Conservation (phyloP, 805 yeast species). For the Yueomyces sinensis region DNA sequence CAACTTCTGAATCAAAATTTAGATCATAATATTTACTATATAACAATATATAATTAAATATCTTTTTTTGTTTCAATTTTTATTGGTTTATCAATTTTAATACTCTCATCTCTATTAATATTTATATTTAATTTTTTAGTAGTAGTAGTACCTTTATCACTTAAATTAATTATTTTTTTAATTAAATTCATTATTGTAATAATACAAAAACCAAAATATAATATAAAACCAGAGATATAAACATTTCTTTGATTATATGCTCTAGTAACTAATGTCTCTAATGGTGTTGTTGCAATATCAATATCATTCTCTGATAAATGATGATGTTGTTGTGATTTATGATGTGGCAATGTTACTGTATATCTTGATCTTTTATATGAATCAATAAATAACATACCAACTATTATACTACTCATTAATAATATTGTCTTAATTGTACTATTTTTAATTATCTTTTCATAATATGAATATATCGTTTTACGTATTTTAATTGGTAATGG, state of each 20-base stretch:
- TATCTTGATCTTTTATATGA: slow-evolving; percentile 34
- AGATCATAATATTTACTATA: too few relatives aligned
- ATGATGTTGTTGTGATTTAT: slow-evolving; percentile 6
- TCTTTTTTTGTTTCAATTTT: slow-evolving; percentile 3
- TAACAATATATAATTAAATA: too few relatives aligned
- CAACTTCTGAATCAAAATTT: too few relatives aligned
- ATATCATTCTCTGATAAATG: slow-evolving; percentile 17
- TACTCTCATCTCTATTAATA: too few relatives aligned
- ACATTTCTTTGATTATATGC: slow-evolving; percentile 53
- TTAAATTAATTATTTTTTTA: slow-evolving; percentile 36
- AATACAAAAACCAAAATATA: slow-evolving; percentile 42
- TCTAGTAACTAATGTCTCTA: slow-evolving; percentile 43
- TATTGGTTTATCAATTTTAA: slow-evolving; percentile 3
- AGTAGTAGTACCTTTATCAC: slow-evolving; percentile 3
- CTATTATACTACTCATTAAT: slow-evolving; percentile 29
- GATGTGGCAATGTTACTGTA: slow-evolving; percentile 16
- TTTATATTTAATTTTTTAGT: slow-evolving; percentile 6
- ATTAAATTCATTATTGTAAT: slow-evolving; percentile 40
- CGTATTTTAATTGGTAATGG: slow-evolving; percentile 43
- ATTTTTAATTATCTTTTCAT: slow-evolving; percentile 23
- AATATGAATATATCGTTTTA: slow-evolving; percentile 27
- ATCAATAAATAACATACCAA: slow-evolving; percentile 39
- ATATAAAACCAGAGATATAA: slow-evolving; percentile 49
- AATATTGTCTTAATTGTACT: slow-evolving; percentile 34
- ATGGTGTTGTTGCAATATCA: slow-evolving; percentile 21